phyloP scores from a whole-genome alignment of 495 filamentous ascomycete species.

The Neurospora sp. region DNA sequence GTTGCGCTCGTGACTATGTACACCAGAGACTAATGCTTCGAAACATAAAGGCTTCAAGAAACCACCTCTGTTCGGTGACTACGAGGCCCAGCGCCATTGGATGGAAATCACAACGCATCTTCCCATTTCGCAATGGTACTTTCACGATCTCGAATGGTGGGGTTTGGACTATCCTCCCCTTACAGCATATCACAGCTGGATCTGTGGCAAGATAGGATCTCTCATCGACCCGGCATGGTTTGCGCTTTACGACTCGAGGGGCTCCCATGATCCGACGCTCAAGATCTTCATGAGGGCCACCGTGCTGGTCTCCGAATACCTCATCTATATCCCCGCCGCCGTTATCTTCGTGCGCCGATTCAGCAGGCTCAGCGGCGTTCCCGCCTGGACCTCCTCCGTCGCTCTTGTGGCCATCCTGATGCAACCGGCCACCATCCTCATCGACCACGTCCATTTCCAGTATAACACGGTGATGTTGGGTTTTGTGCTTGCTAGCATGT shows the following conservation, averaged over 20 bases:
- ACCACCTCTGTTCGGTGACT: conserved; percentile 92
- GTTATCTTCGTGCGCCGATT: conserved; percentile 75
- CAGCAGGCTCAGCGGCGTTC: conserved; percentile 57
- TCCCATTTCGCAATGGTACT: conserved; percentile 92
- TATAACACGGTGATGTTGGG: conserved; percentile 99
- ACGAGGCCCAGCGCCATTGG: conserved; percentile 96
- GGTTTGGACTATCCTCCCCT: conserved; percentile 94
- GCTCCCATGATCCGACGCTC: conserved; percentile 61
- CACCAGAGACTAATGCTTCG: neutral
- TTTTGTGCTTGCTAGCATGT: conserved; percentile 72
- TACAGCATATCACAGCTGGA: conserved; percentile 96
- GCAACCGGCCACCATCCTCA: conserved; percentile 83
- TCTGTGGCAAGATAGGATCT: conserved; percentile 75
- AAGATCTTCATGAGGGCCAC: conserved; percentile 95
- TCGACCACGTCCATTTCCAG: conserved; percentile 98
- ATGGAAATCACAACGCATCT: conserved; percentile 91
- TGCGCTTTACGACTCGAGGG: conserved; percentile 73
- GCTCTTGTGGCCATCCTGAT: conserved; percentile 83
- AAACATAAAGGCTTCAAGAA: conserved; percentile 52
- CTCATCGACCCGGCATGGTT: conserved; percentile 79
- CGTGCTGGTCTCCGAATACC: conserved; percentile 79
- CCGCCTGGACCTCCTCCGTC: conserved; percentile 67
- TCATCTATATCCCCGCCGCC: conserved; percentile 76
- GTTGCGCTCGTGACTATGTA: neutral
- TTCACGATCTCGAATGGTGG: conserved; percentile 94